Evolutionary conservation across 73 alveolate genomes (phyloP), one percentile per base, ranked within the genome.

Genomic region (Diophrys sp.): DNA sequence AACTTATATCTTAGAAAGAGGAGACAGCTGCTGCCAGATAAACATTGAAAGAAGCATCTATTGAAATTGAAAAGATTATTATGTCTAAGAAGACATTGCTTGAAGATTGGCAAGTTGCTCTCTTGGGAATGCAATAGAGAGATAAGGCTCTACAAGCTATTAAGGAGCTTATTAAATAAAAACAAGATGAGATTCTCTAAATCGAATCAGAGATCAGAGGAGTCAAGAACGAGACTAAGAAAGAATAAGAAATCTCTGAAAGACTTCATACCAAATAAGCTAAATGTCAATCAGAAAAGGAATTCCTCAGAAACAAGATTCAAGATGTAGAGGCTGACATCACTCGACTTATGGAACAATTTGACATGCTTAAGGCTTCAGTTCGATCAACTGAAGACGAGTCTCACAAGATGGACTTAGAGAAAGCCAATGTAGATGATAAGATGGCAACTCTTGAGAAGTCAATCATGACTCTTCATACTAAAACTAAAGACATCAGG

Each of bases 21-120:
- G 95, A 91, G 75, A 90, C 96, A 77, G 93, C 97, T 66, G 87
- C 96, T 82, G 97, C 98, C 55, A 89, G 91, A 80, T 57, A 92
- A 62, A 92, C 96, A 68, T 78, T 96, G 79, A 96, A 93, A 80
- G 99, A 96, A 70, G 98, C 97, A 56, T 93, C 96, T 25, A 87
- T 80, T 29, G 95, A 91, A 57, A 85, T 91, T 79, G 94, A 91
- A 53, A 91, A 91, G 87, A 91, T 91, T 55, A 75, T 88, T 26
- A 89, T 90, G 78, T 82, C 94, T 29, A 91, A 91, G 81, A 91
- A 91, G 83, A 91, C 92, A 44, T 73, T 91, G 68, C 75, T 91
- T 54, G 95, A 91, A 54, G 91, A 92, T 77, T 91, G 97, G 97
- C 77, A 89, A 54, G 78, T 89, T 29, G 84, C 90, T 29, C 89